phyloP scores from a whole-genome alignment of 768 basidiomycete genomes.

The Russula abietina region DNA sequence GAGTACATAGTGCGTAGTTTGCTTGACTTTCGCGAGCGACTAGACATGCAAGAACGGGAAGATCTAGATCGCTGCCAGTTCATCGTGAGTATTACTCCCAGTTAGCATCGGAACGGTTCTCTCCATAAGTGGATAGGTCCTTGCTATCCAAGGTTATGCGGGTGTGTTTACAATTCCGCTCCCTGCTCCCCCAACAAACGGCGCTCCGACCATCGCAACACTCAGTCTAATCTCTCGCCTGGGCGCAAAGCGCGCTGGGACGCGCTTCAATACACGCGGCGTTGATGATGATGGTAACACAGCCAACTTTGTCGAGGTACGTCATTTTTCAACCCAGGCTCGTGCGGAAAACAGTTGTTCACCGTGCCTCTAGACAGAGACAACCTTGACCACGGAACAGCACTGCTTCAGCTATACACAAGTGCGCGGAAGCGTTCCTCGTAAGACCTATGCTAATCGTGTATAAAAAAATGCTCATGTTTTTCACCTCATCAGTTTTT shows the following conservation, averaged over 20 bases:
- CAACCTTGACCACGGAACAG: conserved; percentile 78
- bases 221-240: conserved; percentile 80
- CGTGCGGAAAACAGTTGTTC: neutral
- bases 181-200: conserved; percentile 68
- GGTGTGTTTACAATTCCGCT: conserved; percentile 75
- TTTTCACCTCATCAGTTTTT: conserved; percentile 56
- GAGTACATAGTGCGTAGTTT: conserved; percentile 82
- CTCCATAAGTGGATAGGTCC: conserved; percentile 44
- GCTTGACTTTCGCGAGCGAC: conserved; percentile 77
- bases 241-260: conserved; percentile 93
- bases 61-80: conserved; percentile 83
- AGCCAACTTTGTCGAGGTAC: conserved; percentile 93
- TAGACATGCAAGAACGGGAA: conserved; percentile 60
- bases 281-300: conserved; percentile 93
- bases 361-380: conserved; percentile 65
- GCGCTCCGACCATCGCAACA: conserved; percentile 65
- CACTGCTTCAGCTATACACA: conserved; percentile 90
- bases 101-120: conserved; percentile 12
- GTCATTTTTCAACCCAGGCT: conserved; percentile 23
- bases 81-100: conserved; percentile 47
- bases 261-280: conserved; percentile 93
- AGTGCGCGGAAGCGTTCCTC: conserved; percentile 90
- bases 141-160: conserved; percentile 92
- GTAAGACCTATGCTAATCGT: conserved; percentile 45
- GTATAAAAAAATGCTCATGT: conserved; percentile 7